Evolutionary conservation across 208 protist genomes (phyloP).

Genomic region (Herpetomonas samuelpessoai): DNA sequence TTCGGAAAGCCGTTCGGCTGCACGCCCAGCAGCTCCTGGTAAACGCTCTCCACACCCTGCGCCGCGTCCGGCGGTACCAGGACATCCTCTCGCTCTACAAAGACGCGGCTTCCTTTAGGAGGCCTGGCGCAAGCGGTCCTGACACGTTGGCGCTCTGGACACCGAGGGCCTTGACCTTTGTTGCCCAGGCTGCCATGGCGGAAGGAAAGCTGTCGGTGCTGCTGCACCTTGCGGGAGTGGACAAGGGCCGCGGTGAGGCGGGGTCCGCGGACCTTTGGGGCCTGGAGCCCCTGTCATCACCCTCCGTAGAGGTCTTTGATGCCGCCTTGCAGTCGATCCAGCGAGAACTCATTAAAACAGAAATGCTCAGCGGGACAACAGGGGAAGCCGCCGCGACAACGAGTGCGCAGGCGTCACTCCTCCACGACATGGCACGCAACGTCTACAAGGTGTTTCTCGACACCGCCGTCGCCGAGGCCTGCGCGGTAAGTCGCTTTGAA

Average conservation of each 20-base stretch:
- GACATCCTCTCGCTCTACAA: slow-evolving; percentile 35
- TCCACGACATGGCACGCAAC: background rate
- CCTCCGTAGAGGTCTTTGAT: slow-evolving; percentile 55
- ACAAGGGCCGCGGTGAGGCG: too few species aligned
- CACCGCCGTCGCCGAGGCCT: background rate
- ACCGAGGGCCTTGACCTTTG: slow-evolving; percentile 26
- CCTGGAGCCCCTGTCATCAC: too few species aligned
- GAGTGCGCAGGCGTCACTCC: too few species aligned
- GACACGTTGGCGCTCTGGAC: slow-evolving; percentile 18
- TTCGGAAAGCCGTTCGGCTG: background rate
- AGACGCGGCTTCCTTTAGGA: too few species aligned
- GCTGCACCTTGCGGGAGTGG: slow-evolving; percentile 13
- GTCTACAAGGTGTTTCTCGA: background rate
- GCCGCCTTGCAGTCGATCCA: slow-evolving; percentile 47
- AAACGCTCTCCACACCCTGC: slow-evolving; percentile 44
- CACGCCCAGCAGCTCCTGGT: slow-evolving; percentile 35
- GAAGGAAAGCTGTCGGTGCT: slow-evolving; percentile 38
- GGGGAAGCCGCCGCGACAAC: too few species aligned
- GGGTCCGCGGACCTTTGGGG: too few species aligned
- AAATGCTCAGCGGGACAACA: too few species aligned
- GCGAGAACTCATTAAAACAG: background rate
- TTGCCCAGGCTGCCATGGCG: slow-evolving; percentile 62
- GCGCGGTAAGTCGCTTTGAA: background rate
- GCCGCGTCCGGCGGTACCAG: slow-evolving; percentile 38
- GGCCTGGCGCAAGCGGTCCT: background rate